Percentiles rank a stretch among this genome's conserved stretches.
Evolutionary conservation across 176 grass and related monocot species (phyloP).

Genomic region (Triticum turgidum): DNA sequence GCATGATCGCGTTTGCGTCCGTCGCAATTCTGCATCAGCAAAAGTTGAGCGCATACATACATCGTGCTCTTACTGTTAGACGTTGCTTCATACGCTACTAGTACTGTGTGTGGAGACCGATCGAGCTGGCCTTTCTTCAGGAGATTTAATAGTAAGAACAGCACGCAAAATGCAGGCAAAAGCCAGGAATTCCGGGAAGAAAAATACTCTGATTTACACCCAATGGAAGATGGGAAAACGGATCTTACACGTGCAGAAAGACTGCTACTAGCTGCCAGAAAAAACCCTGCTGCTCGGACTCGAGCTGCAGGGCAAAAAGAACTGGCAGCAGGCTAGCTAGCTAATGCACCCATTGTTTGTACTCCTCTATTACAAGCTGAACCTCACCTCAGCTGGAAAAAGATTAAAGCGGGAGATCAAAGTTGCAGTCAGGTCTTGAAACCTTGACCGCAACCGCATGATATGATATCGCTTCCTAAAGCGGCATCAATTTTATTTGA

Average conservation of each 20-base stretch:
- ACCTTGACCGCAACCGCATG: neutral
- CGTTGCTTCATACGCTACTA: neutral
- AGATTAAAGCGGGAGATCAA: neutral
- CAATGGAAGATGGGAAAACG: neutral
- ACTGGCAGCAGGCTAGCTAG: neutral
- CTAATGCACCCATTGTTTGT: neutral
- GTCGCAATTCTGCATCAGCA: neutral
- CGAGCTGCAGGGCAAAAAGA: neutral
- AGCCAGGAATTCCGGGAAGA: neutral
- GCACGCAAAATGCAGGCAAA: neutral
- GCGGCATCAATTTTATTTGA: conserved; percentile 12
- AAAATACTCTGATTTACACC: neutral
- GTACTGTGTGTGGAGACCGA: neutral
- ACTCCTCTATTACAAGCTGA: neutral
- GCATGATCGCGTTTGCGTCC: neutral
- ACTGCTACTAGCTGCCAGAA: neutral
- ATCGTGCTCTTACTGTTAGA: neutral
- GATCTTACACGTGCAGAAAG: neutral
- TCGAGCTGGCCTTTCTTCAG: neutral
- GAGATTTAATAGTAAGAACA: neutral
- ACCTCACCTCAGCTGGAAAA: neutral
- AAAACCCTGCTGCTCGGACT: neutral
- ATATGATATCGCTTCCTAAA: neutral
- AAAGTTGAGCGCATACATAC: neutral
- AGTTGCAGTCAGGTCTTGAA: neutral